Base-by-base conservation (phyloP, 805 yeast species). In the Starmerella stellata region DNA sequence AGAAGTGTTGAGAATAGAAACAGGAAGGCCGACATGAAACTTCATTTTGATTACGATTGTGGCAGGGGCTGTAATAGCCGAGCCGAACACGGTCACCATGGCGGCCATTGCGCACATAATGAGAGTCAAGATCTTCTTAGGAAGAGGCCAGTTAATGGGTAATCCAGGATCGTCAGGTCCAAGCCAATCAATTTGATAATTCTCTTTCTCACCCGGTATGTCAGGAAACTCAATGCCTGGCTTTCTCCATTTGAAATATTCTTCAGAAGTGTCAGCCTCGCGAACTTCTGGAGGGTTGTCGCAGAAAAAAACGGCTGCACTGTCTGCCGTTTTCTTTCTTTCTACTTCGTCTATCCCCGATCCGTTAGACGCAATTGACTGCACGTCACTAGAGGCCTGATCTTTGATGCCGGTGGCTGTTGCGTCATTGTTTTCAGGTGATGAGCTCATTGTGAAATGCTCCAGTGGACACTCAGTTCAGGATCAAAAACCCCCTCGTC, bases 1-100 rank as follows among this genome's bases (percentile, higher is more conserved):
- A 0, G 95, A 72, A 5, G 81, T 67, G 42, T 81, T 78, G 34
- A 87, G 64, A 17, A 79, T 68, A 9, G 77, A 76, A 15, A 74
- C 83, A 11, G 72, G 77, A 4, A 51, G 42, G 27, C 78, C 75
- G 35, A 85, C 74, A 42, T 69, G 69, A 57, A 59, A 83, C 29
- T 65, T 58, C 34, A 45, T 60, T 45, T 69, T 62, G 30, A 74
- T 55, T 15, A 57, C 53, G 16, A 51, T 57, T 34, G 67, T 56
- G 23, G 73, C 72, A 1, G 78, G 75, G 0, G 75, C 63, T 47
- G 65, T 69, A 20, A 71, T 63, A 5, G 77, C 68, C 0, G 78
- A 65, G 9, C 73, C 75, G 61, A 70, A 64, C 46, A 71, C 74
- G 0, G 71, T 69, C 1, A 69, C 56, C 23, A 62, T 52, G 11